Evolutionary conservation across 306 rosid genomes (phyloP), one percentile per base, ranked within the genome.

Genomic region (Astragalus glycyphyllos): DNA sequence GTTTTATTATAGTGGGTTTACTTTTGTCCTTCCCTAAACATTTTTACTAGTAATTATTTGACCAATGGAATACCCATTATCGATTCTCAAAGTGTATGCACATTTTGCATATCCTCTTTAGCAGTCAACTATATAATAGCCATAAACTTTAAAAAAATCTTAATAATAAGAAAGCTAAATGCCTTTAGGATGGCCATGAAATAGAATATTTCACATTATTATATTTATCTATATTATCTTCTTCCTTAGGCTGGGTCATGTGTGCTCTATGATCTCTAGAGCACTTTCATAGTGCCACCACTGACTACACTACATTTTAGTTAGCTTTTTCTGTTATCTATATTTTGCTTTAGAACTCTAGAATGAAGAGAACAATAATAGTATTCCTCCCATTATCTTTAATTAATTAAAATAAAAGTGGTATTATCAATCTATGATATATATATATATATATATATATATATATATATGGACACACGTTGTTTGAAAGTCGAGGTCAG

Each of bases 221-320:
- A 23, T 26, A 26, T 26, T 26, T 26, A 64, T 77, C 12, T 13
- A 58, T 76, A 38, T 45, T 74, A 79, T 74, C 79, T 67, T 53
- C 71, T 20, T 73, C 11, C 62, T 53, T 58, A 23, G 15, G 42
- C 3, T 54, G 63, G 42, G 7, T 80, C 68, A 11, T 59, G 60
- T 47, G 15, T 20, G 58, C 31, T 26, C 31, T 26, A 26, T 26
- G 31, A 26, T 26, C 31, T 26, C 31, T 26, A 26, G 3, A 26
- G 3, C 31, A 26, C 31, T 26, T 26, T 44, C 15, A 6, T 63
- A 65, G 82, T 81, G 82, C 78, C 62, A 37, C 72, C 65, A 71
- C 60, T 47, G 65, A 57, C 8, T 42, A 55, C 40, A 74, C 56
- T 17, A 7, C 67, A 40, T 40, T 47, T 9, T 12, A 47, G 2